These are phyloP conservation scores for Volvox carteri DNA, from an alignment of 163 green algal species.

Conservation along the genomic window DNA sequence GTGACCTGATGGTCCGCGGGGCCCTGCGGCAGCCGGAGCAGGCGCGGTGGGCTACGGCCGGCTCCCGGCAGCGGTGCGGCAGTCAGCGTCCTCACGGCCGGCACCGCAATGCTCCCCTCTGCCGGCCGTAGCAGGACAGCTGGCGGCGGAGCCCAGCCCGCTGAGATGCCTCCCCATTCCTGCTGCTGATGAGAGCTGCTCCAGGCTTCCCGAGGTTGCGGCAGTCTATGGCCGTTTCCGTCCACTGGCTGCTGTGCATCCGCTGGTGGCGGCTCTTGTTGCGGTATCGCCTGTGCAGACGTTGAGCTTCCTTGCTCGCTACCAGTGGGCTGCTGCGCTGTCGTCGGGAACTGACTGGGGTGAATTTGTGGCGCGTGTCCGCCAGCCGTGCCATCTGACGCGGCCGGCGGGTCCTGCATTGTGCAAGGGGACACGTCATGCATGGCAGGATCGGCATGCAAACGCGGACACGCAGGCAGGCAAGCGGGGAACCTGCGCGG, in stretches of 20 bases:
- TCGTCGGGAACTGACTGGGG: neutral
- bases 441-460: too few species aligned
- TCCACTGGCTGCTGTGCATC: neutral
- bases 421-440: too few species aligned
- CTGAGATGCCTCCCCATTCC: neutral
- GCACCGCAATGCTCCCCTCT: neutral
- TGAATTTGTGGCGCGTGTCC: neutral
- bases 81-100: slow-evolving; percentile 26
- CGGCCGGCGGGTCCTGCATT: too few species aligned
- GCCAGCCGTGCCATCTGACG: neutral
- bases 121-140: neutral
- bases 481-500: too few species aligned
- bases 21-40: slow-evolving; percentile 38
- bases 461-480: too few species aligned
- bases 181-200: neutral
- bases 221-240: neutral
- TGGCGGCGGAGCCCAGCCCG: neutral
- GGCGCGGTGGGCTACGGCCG: neutral
- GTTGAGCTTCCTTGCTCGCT: too few species aligned
- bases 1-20: slow-evolving; percentile 6
- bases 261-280: neutral
- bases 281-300: neutral
- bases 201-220: neutral
- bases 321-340: too few species aligned
- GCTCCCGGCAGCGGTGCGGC: neutral